Evolutionary conservation across 2,329 filamentous ascomycete genomes (phyloP).

Genomic region (Calonectria fujianensis): DNA sequence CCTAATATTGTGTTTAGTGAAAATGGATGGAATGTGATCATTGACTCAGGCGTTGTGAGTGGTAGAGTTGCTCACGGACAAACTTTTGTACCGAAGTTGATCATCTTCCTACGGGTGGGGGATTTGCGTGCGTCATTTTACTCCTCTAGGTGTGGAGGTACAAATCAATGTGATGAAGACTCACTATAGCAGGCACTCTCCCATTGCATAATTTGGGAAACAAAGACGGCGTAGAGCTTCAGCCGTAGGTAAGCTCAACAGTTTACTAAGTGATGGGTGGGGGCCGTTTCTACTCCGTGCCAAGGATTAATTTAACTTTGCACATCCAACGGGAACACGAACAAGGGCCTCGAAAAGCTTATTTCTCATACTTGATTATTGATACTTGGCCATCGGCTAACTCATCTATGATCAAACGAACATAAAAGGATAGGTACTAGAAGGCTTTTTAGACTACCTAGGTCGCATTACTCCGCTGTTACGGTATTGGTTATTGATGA

Average conservation of each 20-base stretch:
- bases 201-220: not conserved
- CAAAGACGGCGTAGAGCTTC: not conserved
- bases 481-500: too few species aligned
- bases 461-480: too few species aligned
- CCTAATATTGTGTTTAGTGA: too few species aligned
- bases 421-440: not conserved
- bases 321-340: not conserved
- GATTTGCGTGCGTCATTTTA: not conserved
- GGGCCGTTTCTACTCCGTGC: not conserved
- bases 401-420: too few species aligned
- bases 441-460: not conserved
- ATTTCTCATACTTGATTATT: not conserved
- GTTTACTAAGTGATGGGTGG: not conserved
- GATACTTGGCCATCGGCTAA: not conserved
- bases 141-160: not conserved
- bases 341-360: not conserved
- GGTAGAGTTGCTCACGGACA: not conserved
- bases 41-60: not conserved
- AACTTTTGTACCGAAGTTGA: not conserved
- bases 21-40: too few species aligned
- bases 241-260: not conserved
- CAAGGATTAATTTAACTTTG: not conserved
- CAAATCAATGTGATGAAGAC: not conserved
- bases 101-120: not conserved
- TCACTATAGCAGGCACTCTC: not conserved